Evolutionary conservation across 371 early-diverging fungal genomes (phyloP), one percentile per base, ranked within the genome.

Genomic region (Mucor saturninus): DNA sequence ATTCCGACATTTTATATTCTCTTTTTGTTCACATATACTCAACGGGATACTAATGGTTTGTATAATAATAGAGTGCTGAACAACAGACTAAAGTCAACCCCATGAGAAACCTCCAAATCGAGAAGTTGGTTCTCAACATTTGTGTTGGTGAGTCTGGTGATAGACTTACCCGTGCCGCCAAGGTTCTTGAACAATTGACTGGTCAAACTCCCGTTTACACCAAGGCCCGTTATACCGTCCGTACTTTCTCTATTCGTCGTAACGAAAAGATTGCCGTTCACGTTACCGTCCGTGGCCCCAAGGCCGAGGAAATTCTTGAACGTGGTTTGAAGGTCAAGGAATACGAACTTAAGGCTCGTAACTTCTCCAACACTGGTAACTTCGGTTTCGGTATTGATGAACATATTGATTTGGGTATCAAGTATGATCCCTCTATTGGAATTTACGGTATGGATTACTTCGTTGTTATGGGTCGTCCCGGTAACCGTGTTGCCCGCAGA

Each of bases 341-440:
- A 86, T 99, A 95, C 90, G 99, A 99, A 87, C 88, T 99, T 54
- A 87, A 87, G 76, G 83, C 85, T 60, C 79, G 86, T 77, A 98
- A 98, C 94, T 99, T 99, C 89, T 96, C 97, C 29, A 90, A 80
- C 56, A 98, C 95, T 67, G 99, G 99, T 65, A 98, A 98, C 93
- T 99, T 99, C 76, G 99, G 99, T 72, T 99, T 99, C 89, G 99
- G 99, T 93, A 95, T 99, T 87, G 93, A 98, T 76, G 99, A 99
- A 89, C 99, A 99, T 89, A 99, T 99, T 69, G 99, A 99, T 86
- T 89, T 99, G 77, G 99, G 99, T 74, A 98, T 99, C 89, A 99
- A 99, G 92, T 99, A 99, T 89, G 99, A 99, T 86, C 99, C 99
- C 50, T 87, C 89, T 83, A 98, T 99, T 76, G 98, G 98, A 89